Evolutionary conservation across 2,329 filamentous ascomycete genomes (phyloP).

Genomic region (Xylaria digitata): DNA sequence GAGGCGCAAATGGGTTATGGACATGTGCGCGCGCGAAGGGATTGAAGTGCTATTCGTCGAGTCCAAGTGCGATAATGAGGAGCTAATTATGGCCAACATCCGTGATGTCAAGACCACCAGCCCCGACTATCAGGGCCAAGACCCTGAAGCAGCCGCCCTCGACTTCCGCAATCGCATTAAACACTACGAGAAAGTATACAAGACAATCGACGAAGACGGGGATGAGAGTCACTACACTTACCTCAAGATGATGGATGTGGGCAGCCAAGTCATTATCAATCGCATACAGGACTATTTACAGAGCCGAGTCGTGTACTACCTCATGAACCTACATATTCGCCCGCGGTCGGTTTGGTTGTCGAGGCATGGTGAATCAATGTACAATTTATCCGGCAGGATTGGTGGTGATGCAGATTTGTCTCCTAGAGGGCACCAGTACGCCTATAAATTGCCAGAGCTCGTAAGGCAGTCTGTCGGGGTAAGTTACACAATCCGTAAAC

Average conservation of each 20-base stretch:
- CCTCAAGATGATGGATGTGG: conserved; percentile 96
- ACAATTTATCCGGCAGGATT: conserved; percentile 90
- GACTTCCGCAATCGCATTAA: conserved; percentile 95
- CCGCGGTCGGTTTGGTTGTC: conserved; percentile 97
- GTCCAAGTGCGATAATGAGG: conserved; percentile 95
- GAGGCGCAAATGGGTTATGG: conserved; percentile 89
- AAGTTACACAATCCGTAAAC: conserved; percentile 51
- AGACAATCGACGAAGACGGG: conserved; percentile 83
- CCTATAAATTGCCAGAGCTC: conserved; percentile 83
- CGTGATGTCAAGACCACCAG: conserved; percentile 96
- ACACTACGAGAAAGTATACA: conserved; percentile 97
- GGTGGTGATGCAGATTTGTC: conserved; percentile 92
- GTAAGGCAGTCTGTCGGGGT: conserved; percentile 89
- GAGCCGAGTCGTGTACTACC: conserved; percentile 95
- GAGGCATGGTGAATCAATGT: conserved; percentile 92
- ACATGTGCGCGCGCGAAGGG: conserved; percentile 77
- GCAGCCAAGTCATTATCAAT: conserved; percentile 97
- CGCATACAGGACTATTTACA: conserved; percentile 96
- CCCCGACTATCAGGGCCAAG: conserved; percentile 93
- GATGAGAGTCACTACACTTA: conserved; percentile 91
- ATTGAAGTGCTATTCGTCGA: conserved; percentile 96
- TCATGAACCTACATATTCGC: conserved; percentile 98
- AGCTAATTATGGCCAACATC: conserved; percentile 98
- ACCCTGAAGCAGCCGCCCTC: conserved; percentile 88
- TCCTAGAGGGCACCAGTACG: conserved; percentile 86